Conservation (phyloP, 164 flowering plant species). For the Buxus sempervirens region DNA sequence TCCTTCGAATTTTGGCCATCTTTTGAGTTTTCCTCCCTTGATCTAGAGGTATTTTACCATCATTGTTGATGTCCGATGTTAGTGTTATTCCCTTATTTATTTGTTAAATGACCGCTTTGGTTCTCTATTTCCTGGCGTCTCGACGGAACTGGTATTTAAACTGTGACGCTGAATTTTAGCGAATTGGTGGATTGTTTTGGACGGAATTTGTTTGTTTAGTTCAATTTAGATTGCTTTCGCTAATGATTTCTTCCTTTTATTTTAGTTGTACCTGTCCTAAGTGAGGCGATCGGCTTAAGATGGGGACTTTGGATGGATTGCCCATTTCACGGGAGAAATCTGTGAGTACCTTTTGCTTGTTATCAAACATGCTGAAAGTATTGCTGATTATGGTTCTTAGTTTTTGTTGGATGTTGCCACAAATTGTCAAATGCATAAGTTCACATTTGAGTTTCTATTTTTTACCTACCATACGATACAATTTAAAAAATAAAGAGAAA, state of each 20-base stretch:
- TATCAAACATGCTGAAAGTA: background rate
- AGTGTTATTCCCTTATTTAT: background rate
- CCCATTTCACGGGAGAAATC: conserved; percentile 52
- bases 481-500: no score
- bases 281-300: conserved; percentile 17
- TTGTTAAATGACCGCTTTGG: no score
- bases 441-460: no score
- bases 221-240: background rate
- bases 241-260: background rate
- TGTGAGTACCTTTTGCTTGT: conserved; percentile 28
- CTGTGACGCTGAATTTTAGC: background rate
- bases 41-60: background rate
- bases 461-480: no score
- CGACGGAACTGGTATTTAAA: background rate
- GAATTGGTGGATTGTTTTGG: background rate
- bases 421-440: background rate
- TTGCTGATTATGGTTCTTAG: background rate
- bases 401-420: background rate
- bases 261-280: conserved; percentile 10
- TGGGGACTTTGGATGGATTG: conserved; percentile 62
- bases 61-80: no score
- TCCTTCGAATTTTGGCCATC: background rate
- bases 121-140: background rate
- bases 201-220: conserved; percentile 8
- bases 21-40: background rate